A percentile compares a stretch with the other conserved stretches of the same genome.
Conservation (phyloP, 2,329 filamentous ascomycete genomes). For the Cladosporium sp. region DNA sequence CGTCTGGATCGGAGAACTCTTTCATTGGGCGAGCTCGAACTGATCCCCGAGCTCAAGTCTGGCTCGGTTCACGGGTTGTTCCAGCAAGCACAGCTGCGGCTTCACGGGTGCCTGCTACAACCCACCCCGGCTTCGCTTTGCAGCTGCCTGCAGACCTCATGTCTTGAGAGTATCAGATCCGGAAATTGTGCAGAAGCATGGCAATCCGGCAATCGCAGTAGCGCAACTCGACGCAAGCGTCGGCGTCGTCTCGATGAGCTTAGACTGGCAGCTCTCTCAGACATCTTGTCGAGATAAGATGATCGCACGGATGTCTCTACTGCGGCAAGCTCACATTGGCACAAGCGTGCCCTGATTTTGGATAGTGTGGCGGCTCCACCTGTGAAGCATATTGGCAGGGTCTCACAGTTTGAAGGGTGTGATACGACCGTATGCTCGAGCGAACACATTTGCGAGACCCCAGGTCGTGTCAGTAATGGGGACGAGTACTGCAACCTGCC, state of each 20-base stretch:
- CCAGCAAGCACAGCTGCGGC: conserved; percentile 10
- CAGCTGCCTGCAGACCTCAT: conserved; percentile 2
- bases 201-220: not conserved
- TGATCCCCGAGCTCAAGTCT: not conserved
- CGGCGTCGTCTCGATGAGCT: not conserved
- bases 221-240: not conserved
- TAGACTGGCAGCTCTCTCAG: not conserved
- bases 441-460: conserved; percentile 6
- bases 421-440: not conserved
- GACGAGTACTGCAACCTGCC: not conserved
- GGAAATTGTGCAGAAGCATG: not conserved
- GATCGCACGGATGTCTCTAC: not conserved
- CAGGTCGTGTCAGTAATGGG: not conserved
- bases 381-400: not conserved
- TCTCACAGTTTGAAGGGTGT: conserved; percentile 5
- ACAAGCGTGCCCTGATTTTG: not conserved
- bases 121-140: not conserved
- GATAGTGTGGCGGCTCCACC: conserved; percentile 1
- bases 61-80: conserved; percentile 8
- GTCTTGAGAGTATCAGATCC: not conserved
- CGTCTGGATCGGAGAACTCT: not conserved
- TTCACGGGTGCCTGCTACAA: conserved; percentile 1
- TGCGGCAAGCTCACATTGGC: not conserved
- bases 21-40: not conserved
- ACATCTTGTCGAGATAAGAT: not conserved